phyloP scores from a whole-genome alignment of 176 grass and related monocot species.

The Avena sativa region DNA sequence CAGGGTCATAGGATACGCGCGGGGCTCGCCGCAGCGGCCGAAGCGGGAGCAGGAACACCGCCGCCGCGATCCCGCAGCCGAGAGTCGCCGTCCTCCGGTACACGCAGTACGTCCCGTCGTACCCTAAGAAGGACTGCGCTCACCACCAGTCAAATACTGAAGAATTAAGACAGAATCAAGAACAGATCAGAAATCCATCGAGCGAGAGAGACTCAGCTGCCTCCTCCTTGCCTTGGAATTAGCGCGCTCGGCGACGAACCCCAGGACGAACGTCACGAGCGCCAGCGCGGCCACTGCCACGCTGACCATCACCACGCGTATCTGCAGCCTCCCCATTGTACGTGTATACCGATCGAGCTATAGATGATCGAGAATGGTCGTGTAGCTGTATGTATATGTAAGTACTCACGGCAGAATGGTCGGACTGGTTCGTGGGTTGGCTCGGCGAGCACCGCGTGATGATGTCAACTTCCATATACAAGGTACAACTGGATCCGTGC shows the following conservation, averaged over 20 bases:
- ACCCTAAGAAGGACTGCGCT: slow-evolving; percentile 21
- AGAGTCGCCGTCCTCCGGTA: slow-evolving; percentile 42
- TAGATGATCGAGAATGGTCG: background rate
- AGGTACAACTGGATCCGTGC: too few relatives aligned
- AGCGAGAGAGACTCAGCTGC: background rate
- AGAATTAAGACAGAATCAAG: background rate
- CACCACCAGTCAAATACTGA: too few relatives aligned
- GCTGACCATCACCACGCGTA: slow-evolving; percentile 26
- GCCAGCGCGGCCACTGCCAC: slow-evolving; percentile 36
- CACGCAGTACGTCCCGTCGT: slow-evolving; percentile 18
- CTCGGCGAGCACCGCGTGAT: too few relatives aligned
- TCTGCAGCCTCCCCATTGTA: slow-evolving; percentile 18
- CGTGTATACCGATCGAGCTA: background rate
- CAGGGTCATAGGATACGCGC: background rate
- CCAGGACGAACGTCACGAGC: background rate
- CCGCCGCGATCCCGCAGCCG: slow-evolving; percentile 30
- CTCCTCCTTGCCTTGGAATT: slow-evolving; percentile 19
- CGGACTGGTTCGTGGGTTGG: too few relatives aligned
- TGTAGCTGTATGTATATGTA: background rate
- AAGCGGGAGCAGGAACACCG: slow-evolving; percentile 33
- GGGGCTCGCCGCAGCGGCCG: slow-evolving; percentile 7
- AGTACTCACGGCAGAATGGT: too few relatives aligned
- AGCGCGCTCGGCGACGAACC: slow-evolving; percentile 33
- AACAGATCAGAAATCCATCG: background rate
- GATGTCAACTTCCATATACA: too few relatives aligned